A percentile compares a stretch with the other conserved stretches of the same genome.
Conservation (phyloP, 306 rosid species). For the Casuarina cunninghamiana region DNA sequence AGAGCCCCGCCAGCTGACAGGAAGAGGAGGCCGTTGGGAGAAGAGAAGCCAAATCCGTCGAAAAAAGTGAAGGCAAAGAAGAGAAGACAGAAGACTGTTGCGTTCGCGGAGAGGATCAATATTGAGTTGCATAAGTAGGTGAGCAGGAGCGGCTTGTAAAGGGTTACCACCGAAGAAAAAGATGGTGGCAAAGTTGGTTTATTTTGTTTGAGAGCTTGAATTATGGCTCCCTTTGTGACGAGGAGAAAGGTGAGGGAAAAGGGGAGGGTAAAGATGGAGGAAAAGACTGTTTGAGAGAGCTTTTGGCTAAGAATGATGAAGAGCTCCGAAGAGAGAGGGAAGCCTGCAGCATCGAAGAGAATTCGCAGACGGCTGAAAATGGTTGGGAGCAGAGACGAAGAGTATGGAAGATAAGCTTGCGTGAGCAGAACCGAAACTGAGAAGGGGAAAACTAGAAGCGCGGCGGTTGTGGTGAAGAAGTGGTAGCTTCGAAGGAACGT, state of each 20-base stretch:
- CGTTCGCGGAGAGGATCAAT: conserved; percentile 72
- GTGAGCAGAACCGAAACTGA: conserved; percentile 72
- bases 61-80: conserved; percentile 62
- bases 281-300: conserved; percentile 78
- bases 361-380: conserved; percentile 49
- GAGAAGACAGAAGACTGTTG: conserved; percentile 59
- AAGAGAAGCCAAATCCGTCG: conserved; percentile 47
- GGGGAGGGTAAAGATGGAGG: conserved; percentile 68
- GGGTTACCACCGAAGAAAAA: conserved; percentile 34
- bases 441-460: conserved; percentile 73
- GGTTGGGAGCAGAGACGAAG: conserved; percentile 54
- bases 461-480: conserved; percentile 62
- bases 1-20: conserved; percentile 71
- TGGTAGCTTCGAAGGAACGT: conserved; percentile 77
- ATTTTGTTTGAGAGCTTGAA: conserved; percentile 52
- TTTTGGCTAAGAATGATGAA: conserved; percentile 59
- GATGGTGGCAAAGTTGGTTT: conserved; percentile 45
- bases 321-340: conserved; percentile 64
- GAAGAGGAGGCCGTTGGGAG: conserved; percentile 43
- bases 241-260: conserved; percentile 78
- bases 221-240: conserved; percentile 59
- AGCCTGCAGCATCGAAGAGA: conserved; percentile 80
- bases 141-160: conserved; percentile 57
- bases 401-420: conserved; percentile 46
- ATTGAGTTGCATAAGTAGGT: conserved; percentile 66